Conservation (phyloP, 805 yeast species). For the Saturnispora serradocipensis region DNA sequence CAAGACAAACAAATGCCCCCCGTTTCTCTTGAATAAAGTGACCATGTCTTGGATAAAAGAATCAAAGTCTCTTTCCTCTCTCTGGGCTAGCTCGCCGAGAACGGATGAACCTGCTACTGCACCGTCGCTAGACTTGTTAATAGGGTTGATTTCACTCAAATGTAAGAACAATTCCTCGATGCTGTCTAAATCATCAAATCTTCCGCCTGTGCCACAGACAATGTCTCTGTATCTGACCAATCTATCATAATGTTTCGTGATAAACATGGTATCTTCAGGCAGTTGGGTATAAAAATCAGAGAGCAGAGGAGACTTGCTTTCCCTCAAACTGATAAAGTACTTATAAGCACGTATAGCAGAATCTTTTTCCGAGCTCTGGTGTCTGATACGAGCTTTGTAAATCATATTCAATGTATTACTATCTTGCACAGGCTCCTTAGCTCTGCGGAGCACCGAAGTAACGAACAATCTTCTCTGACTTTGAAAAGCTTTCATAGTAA, state of each 20-base stretch:
- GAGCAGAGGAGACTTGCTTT: conserved; percentile 10
- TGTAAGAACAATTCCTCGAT: conserved; percentile 32
- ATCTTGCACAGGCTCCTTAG: neutral
- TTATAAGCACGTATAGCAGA: conserved; percentile 23
- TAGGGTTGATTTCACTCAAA: conserved; percentile 29
- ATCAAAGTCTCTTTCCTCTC: conserved; percentile 13
- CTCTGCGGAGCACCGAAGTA: neutral
- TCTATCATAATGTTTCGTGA: conserved; percentile 40
- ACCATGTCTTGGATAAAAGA: conserved; percentile 34
- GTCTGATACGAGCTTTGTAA: conserved; percentile 12
- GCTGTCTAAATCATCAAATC: conserved; percentile 31
- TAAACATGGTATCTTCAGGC: conserved; percentile 45
- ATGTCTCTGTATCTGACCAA: conserved; percentile 27
- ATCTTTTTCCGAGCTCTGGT: conserved; percentile 25
- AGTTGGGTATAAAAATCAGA: conserved; percentile 34
- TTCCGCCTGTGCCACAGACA: conserved; percentile 21
- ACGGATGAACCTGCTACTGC: conserved; percentile 28
- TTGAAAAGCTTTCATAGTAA: neutral
- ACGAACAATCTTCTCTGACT: neutral
- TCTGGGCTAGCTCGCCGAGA: conserved; percentile 13
- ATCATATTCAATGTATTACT: neutral
- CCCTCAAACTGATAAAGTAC: conserved; percentile 14
- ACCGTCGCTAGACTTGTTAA: conserved; percentile 16
- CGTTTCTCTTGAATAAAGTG: conserved; percentile 40
- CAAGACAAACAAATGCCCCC: conserved; percentile 49